A percentile compares a stretch with the other conserved stretches of the same genome.
Evolutionary conservation across 2,329 filamentous ascomycete species (phyloP).

Genomic region (Gnomoniopsis smithogilvyi): DNA sequence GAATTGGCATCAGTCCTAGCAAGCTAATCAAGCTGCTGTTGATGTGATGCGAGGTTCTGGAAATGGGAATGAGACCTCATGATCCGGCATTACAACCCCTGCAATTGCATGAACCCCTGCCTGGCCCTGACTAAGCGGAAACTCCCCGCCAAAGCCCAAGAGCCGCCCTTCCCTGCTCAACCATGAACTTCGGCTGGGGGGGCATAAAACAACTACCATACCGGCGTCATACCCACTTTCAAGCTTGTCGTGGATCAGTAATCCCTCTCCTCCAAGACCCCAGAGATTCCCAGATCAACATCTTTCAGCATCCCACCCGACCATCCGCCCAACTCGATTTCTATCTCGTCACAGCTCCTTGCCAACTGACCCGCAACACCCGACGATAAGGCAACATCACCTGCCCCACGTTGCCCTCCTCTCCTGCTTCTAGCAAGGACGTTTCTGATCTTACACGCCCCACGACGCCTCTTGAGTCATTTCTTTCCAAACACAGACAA

Average conservation of each 20-base stretch:
- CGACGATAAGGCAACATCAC: too few relatives aligned
- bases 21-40: neutral
- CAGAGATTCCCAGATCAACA: neutral
- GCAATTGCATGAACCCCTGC: too few relatives aligned
- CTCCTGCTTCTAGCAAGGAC: too few relatives aligned
- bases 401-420: too few relatives aligned
- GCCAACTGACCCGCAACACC: too few relatives aligned
- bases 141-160: neutral
- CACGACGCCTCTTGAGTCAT: neutral
- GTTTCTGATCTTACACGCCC: neutral
- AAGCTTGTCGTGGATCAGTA: neutral
- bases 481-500: neutral
- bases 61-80: neutral
- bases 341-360: neutral
- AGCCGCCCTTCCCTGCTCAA: neutral
- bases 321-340: neutral
- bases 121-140: too few relatives aligned
- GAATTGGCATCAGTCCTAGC: neutral
- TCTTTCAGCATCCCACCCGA: neutral
- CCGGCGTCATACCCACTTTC: conserved; percentile 5
- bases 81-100: too few relatives aligned
- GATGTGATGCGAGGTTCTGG: neutral
- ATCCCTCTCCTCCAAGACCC: neutral
- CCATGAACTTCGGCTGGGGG: neutral
- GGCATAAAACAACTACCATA: neutral